Base-by-base conservation (phyloP, 2,329 filamentous ascomycete genomes). In the Hypoxylon sp. region DNA sequence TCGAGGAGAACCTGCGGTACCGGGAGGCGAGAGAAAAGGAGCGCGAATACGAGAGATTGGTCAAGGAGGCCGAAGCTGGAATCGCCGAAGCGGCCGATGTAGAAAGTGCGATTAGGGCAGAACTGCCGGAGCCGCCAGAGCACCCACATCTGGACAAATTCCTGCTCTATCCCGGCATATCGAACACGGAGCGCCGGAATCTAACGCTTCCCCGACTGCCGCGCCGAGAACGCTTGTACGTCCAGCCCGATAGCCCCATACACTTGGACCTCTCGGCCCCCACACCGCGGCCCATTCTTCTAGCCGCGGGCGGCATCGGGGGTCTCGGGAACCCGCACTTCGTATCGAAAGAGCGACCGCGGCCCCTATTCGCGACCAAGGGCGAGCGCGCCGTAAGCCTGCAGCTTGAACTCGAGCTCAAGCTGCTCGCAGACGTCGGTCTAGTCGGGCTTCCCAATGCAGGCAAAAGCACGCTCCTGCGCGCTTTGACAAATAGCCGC, bases 321-420 rank as follows among this genome's bases (percentile, higher is more conserved):
- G 96, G 96, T 0, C 81, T 98, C 6, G 96, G 96, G 10, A 99
- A 99, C 77, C 93, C 96, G 4, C 94, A 98, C 79, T 99, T 98
- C 76, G 88, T 92, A 33, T 92, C 92, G 3, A 91, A 91, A 60
- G 87, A 90, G n/a, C 86, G 89, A 54, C 87, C 89, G 3, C 87
- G 91, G 46, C 96, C 96, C 0, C 91, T 95, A 75, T 97, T 94
- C 78, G 96, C 95, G 5, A 97, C 94, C 0, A 92, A 90, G 72
- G 96, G 96, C 46, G 93, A 97, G 72, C 85, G 87, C 11, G 92
- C 93, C 39, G 89, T 96, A 74, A 90, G 88, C 42, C 84, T 99
- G 76, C 90, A 91, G 52, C 82, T 99, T 37, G 91, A 97, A 77
- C 87, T 99, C 13, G 96, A 99, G 79, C 87, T 99, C 68, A 98